Base-by-base conservation (phyloP, 2,329 filamentous ascomycete genomes). In the Aspergillus fructus region DNA sequence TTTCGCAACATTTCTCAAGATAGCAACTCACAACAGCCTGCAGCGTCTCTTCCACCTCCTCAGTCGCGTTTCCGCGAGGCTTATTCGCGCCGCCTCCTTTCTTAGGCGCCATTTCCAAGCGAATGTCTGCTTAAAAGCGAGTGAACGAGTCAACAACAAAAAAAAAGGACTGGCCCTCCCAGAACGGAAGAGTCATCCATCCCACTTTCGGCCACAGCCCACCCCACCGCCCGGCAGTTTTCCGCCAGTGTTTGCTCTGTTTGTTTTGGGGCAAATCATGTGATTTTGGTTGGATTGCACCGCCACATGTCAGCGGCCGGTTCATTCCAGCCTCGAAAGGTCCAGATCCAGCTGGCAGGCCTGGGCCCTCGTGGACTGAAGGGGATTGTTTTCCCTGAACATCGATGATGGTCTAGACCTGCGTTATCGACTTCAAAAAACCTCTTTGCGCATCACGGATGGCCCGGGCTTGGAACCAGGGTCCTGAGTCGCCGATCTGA, bases 31-130 rank as follows among this genome's bases (percentile, higher is more conserved):
- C 81, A 58, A 88, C 84, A 47, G 85, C 85, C 76, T 87, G 85
- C 33, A 88, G 76, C 15, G 83, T 81, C 62, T 87, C 83, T 63
- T 86, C 84, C 58, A 82, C 79, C 69, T 85, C 81, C 60, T 86
- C 85, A 41, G 86, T 80, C 34, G 74, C 74, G 43, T 71, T 74
- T 3, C 66, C 66, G 59, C 71, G 71, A 42, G 69, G 64, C 59
- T 70, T 73, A 39, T 66, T 58, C 23, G 59, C 45, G 34, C 68
- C 70, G 48, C 68, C 70, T 46, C 64, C 69, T 58, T 72, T 72
- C 63, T 76, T 74, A 42, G 69, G 65, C 53, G 63, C 71, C 73
- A 76, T 75, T 56, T 59, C 56, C 62, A 59, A 30, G n/a, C 21
- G 33, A 34, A 51, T 17, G 21, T 56, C 46, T 43, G 56, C 34